Percentiles rank a stretch among this genome's conserved stretches.
Conservation (phyloP, 768 basidiomycete species). For the Floccularia luteovirens region DNA sequence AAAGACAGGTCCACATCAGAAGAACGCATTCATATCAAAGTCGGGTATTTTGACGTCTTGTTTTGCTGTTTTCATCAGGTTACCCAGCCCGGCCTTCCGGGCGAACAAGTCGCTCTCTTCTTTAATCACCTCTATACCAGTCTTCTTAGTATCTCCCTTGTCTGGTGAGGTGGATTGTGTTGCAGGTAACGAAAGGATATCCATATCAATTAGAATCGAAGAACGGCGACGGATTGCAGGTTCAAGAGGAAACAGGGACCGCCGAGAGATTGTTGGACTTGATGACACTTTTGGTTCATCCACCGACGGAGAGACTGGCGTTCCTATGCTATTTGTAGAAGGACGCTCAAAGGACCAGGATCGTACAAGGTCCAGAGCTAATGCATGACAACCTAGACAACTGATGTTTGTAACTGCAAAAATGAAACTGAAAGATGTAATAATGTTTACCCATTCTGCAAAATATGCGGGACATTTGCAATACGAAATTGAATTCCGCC, state of each 20-base stretch:
- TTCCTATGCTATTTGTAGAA: constrained; percentile 24
- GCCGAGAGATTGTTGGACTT: constrained; percentile 36
- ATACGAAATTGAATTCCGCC: constrained; percentile 91
- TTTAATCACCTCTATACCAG: constrained; percentile 28
- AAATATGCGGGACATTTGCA: constrained; percentile 91
- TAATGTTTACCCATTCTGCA: constrained; percentile 78
- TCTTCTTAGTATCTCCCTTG: constrained; percentile 12
- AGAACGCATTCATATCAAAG: constrained; percentile 81
- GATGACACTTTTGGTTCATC: constrained; percentile 6
- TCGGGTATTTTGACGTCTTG: constrained; percentile 81
- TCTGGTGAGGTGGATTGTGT: constrained; percentile 48
- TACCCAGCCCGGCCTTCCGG: constrained; percentile 70
- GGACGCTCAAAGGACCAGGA: constrained; percentile 92
- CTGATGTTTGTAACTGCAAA: too few species aligned
- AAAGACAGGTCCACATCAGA: constrained; percentile 21
- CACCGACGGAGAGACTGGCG: not conserved
- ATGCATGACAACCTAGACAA: constrained; percentile 73
- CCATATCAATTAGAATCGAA: constrained; percentile 88
- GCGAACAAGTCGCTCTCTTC: constrained; percentile 54
- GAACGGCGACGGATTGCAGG: constrained; percentile 52
- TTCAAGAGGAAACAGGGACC: constrained; percentile 38
- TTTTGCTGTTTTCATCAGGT: constrained; percentile 85
- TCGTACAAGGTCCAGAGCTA: constrained; percentile 85
- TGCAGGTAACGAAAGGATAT: constrained; percentile 54
- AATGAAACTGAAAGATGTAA: constrained; percentile 3